phyloP scores from a whole-genome alignment of 352 stramenopile genomes.

The Phytophthora sp. region DNA sequence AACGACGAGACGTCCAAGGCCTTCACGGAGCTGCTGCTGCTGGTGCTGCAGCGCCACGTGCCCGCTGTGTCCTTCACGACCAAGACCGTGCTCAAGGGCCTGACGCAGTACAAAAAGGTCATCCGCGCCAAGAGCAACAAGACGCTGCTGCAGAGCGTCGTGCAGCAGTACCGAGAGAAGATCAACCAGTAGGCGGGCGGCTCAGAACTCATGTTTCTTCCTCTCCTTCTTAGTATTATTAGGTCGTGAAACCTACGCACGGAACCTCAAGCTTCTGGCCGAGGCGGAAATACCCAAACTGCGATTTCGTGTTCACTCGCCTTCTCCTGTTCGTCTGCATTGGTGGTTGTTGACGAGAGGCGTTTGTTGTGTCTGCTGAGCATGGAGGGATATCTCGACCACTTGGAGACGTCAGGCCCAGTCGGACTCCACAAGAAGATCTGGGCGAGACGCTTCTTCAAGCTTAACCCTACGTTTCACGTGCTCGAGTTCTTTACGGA shows the following conservation, averaged over 20 bases:
- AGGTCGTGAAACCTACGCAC: constrained; percentile 11
- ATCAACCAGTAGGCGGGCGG: constrained; percentile 27
- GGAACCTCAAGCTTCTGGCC: neutral
- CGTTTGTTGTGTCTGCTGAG: neutral
- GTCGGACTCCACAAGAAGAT: constrained; percentile 40
- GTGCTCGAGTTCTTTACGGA: constrained; percentile 71
- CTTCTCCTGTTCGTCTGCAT: neutral
- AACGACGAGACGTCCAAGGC: constrained; percentile 52
- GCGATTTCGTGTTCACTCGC: neutral
- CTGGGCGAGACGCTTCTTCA: constrained; percentile 60
- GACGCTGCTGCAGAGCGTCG: constrained; percentile 42
- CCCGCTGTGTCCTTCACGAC: constrained; percentile 50
- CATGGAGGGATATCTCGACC: constrained; percentile 71
- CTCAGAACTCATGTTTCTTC: too few relatives aligned
- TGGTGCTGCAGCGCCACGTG: constrained; percentile 59
- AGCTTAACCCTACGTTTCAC: constrained; percentile 52
- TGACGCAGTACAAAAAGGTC: constrained; percentile 32
- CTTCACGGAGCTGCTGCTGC: constrained; percentile 58
- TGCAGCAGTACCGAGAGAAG: constrained; percentile 43
- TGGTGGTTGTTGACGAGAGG: neutral
- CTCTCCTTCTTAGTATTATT: constrained; percentile 22
- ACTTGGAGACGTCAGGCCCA: constrained; percentile 41
- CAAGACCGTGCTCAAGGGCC: constrained; percentile 45
- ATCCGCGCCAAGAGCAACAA: constrained; percentile 56
- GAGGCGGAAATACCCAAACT: constrained; percentile 2